Evolutionary conservation across 2,329 filamentous ascomycete genomes (phyloP).

Genomic region (Aureobasidium sp.): DNA sequence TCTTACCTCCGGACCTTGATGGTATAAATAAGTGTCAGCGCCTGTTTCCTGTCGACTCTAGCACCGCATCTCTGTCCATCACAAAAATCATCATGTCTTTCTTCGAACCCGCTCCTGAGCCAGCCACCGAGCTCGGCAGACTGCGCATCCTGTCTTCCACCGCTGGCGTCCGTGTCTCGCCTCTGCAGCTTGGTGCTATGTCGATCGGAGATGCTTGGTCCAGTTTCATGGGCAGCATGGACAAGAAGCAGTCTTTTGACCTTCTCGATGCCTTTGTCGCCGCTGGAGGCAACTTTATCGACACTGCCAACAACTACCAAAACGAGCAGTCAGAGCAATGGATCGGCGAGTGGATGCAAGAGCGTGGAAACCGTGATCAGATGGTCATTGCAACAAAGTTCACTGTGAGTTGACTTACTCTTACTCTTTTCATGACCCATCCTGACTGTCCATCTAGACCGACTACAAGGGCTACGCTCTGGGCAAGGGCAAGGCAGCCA

Average conservation of each 20-base stretch:
- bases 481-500: slow-evolving; percentile 30
- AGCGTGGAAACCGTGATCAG: slow-evolving; percentile 40
- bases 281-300: slow-evolving; percentile 31
- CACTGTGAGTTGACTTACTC: slow-evolving; percentile 23
- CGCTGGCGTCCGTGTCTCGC: slow-evolving; percentile 47
- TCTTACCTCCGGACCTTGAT: slow-evolving; percentile 6
- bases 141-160: slow-evolving; percentile 47
- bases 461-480: slow-evolving; percentile 22
- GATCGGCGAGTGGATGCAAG: slow-evolving; percentile 41
- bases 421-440: neutral
- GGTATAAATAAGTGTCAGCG: neutral
- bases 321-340: slow-evolving; percentile 29
- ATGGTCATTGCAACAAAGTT: slow-evolving; percentile 52
- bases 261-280: slow-evolving; percentile 31
- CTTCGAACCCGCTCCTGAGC: slow-evolving; percentile 26
- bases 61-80: neutral
- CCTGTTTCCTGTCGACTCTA: too few relatives aligned
- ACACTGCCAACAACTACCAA: slow-evolving; percentile 32
- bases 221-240: slow-evolving; percentile 22
- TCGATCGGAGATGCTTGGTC: slow-evolving; percentile 48
- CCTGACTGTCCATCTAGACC: slow-evolving; percentile 12
- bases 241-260: slow-evolving; percentile 27
- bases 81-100: neutral
- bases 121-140: slow-evolving; percentile 40
- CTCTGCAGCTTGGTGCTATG: slow-evolving; percentile 49